phyloP scores from a whole-genome alignment of 2,329 filamentous ascomycete species.

The Colletotrichum simmondsii region DNA sequence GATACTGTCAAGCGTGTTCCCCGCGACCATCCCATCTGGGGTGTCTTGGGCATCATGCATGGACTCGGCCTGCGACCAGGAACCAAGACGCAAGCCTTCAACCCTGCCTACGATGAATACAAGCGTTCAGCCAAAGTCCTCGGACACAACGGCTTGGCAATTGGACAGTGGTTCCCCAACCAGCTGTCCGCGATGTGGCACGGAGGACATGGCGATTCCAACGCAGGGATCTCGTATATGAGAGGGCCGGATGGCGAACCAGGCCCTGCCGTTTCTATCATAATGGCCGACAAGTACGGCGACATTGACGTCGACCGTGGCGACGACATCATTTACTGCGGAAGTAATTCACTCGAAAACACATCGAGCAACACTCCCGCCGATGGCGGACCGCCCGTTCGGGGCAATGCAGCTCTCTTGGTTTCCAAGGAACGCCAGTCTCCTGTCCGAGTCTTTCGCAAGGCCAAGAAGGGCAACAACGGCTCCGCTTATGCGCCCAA shows the following conservation, averaged over 20 bases:
- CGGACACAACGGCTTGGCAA: conserved; percentile 45
- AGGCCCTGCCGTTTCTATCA: conserved; percentile 58
- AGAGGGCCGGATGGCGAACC: conserved; percentile 44
- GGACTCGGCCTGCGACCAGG: conserved; percentile 34
- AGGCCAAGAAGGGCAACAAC: conserved; percentile 21
- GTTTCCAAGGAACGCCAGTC: conserved; percentile 27
- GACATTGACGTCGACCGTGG: conserved; percentile 41
- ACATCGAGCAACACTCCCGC: conserved; percentile 1
- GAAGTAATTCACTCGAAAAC: conserved; percentile 38
- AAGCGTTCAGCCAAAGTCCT: conserved; percentile 29
- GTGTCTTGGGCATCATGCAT: conserved; percentile 43
- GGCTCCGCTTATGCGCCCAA: conserved; percentile 32
- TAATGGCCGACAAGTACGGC: conserved; percentile 54
- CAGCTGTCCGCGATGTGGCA: conserved; percentile 61
- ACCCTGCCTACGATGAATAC: conserved; percentile 24
- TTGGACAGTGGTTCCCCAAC: conserved; percentile 64
- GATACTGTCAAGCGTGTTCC: background rate
- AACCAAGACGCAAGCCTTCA: conserved; percentile 26
- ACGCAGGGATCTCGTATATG: conserved; percentile 63
- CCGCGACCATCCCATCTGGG: conserved; percentile 42
- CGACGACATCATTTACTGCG: conserved; percentile 40
- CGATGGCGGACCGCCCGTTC: background rate
- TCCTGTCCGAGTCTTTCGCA: conserved; percentile 45
- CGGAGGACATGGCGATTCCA: conserved; percentile 61
- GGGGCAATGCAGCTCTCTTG: conserved; percentile 37